Conservation (phyloP, 495 filamentous ascomycete species). For the Lasiosphaeria hispida region DNA sequence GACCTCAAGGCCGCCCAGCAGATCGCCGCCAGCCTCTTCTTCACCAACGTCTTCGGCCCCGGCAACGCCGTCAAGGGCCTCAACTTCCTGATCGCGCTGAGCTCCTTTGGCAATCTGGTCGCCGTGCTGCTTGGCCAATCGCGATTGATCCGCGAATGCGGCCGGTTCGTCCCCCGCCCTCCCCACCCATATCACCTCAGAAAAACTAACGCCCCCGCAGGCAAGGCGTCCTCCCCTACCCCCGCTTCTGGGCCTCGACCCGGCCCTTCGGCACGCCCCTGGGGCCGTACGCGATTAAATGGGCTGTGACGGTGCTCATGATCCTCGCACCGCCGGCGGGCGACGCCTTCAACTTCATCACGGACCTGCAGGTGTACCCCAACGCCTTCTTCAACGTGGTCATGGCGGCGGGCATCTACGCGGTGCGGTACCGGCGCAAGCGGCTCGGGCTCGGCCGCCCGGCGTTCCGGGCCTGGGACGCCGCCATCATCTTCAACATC, state of each 20-base stretch:
- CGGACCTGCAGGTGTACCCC: slow-evolving; percentile 55
- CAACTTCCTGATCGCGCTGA: slow-evolving; percentile 61
- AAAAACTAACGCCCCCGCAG: slow-evolving; percentile 26
- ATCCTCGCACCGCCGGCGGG: slow-evolving; percentile 65
- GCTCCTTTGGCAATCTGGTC: slow-evolving; percentile 63
- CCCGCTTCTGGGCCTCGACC: slow-evolving; percentile 62
- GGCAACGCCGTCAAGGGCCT: slow-evolving; percentile 50
- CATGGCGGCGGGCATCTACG: slow-evolving; percentile 52
- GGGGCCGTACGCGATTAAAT: slow-evolving; percentile 59
- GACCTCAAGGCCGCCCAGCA: slow-evolving; percentile 52
- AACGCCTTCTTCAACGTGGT: slow-evolving; percentile 52
- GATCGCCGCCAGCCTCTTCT: slow-evolving; percentile 58
- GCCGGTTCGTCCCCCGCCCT: slow-evolving; percentile 32
- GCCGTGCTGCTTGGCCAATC: slow-evolving; percentile 58
- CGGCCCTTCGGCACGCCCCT: slow-evolving; percentile 62
- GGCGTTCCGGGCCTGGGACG: slow-evolving; percentile 55
- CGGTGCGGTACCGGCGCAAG: slow-evolving; percentile 51
- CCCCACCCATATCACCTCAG: too few relatives aligned
- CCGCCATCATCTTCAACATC: slow-evolving; percentile 54
- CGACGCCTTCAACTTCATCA: slow-evolving; percentile 66
- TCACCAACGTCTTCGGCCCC: slow-evolving; percentile 57
- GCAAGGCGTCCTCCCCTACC: slow-evolving; percentile 64
- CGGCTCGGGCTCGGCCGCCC: slow-evolving; percentile 42
- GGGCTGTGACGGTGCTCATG: slow-evolving; percentile 59
- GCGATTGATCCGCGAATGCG: slow-evolving; percentile 59